Percentiles rank a stretch among this genome's conserved stretches.
Conservation (phyloP, 441 rosid species). For the Gossypium schwendimanii region DNA sequence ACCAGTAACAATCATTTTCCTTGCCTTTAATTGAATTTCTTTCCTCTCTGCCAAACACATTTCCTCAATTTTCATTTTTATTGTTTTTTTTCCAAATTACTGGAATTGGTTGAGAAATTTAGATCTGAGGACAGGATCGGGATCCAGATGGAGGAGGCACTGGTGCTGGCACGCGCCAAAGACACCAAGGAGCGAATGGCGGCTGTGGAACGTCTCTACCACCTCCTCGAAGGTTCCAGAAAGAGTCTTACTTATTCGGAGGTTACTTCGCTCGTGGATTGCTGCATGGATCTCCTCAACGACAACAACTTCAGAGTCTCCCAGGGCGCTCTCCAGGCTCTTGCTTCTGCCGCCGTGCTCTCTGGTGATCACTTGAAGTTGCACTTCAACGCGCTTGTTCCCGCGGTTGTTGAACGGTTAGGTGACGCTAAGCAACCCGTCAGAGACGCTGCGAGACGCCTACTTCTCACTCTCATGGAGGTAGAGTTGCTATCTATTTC, state of each 20-base stretch:
- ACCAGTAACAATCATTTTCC: conserved; percentile 5
- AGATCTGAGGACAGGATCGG: conserved; percentile 53
- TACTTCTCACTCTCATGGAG: conserved; percentile 97
- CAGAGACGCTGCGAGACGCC: conserved; percentile 89
- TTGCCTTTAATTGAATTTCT: not conserved
- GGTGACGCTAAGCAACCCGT: conserved; percentile 95
- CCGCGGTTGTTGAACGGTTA: conserved; percentile 86
- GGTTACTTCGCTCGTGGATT: conserved; percentile 78
- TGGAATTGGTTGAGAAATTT: conserved; percentile 9
- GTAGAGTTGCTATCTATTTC: conserved; percentile 19
- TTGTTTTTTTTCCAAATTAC: not conserved
- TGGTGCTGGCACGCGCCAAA: conserved; percentile 92
- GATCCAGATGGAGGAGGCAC: conserved; percentile 76
- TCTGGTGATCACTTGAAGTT: conserved; percentile 91
- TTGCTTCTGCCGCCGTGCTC: conserved; percentile 98
- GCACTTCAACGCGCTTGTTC: conserved; percentile 88
- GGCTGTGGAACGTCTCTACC: conserved; percentile 85
- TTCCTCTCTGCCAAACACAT: conserved; percentile 10
- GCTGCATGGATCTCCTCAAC: conserved; percentile 90
- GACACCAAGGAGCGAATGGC: conserved; percentile 99
- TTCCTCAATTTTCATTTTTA: not conserved
- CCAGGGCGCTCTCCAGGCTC: conserved; percentile 91
- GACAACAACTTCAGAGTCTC: conserved; percentile 91
- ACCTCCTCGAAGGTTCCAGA: conserved; percentile 81
- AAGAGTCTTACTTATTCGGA: conserved; percentile 70